Evolutionary conservation across 768 basidiomycete species (phyloP), one percentile per base, ranked within the genome.

Genomic region (Tylopilus rubrobrunneus): DNA sequence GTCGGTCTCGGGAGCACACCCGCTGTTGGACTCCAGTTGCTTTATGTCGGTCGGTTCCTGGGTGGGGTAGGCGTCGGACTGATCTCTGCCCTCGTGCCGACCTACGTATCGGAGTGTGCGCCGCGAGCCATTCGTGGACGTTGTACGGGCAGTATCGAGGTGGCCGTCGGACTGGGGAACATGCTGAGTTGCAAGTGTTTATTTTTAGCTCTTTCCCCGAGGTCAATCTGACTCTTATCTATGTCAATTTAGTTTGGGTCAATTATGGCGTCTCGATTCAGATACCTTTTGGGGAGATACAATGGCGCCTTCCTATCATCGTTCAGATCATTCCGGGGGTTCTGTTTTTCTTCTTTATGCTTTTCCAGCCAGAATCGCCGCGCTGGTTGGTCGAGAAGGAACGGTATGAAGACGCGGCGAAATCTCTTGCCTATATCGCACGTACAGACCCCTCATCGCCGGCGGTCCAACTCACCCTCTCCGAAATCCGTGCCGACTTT

Each of bases 341-440:
- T 10, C 55, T 77, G 19, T 70, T 77, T 49, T 58, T 71, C 17
- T 0, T 65, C 14, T 56, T 61, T n/a, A 74, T 76, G 73, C 52
- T 65, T 31, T 71, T 70, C 56, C 70, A 75, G 29, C 69, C 74
- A 2, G 74, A 76, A 59, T 76, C 76, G 1, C 74, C 76, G 12
- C 69, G 74, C 2, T 76, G 74, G 73, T 57, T 76, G 5, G 73
- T 71, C 7, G 71, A 74, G 56, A 66, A 61, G 21, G 67, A 67
- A 28, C 61, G 67, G 3, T 69, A 66, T 33, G 70, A 71, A 9
- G 69, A 74, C 2, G 73, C 74, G 5, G 67, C 63, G 1, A 51
- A 29, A 45, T 70, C 62, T 3, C 73, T 67, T 34, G 68, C 66
- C 7, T 70, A 65, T 47, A 71, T 66, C 7, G 59, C 60, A 14